phyloP scores from a whole-genome alignment of 2,329 filamentous ascomycete species.

The Fusarium sterilihyphosum region DNA sequence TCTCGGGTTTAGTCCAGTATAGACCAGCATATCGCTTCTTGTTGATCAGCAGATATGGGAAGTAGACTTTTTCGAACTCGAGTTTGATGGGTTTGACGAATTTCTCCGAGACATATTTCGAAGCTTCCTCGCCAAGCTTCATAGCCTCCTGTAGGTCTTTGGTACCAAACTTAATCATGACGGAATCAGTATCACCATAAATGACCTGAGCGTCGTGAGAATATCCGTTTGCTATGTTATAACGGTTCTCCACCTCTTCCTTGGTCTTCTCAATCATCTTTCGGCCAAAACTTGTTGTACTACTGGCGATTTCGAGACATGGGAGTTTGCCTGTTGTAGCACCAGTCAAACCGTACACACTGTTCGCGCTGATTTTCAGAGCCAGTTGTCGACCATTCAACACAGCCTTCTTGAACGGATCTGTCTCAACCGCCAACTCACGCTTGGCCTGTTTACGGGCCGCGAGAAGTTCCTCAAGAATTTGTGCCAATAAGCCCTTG shows the following conservation, averaged over 20 bases:
- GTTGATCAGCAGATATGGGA: constrained; percentile 97
- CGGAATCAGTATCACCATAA: constrained; percentile 98
- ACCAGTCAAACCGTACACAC: constrained; percentile 96
- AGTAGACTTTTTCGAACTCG: constrained; percentile 99
- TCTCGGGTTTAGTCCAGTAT: constrained; percentile 94
- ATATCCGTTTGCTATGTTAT: constrained; percentile 94
- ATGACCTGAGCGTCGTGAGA: constrained; percentile 95
- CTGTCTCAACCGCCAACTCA: constrained; percentile 87
- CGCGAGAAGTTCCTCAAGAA: constrained; percentile 90
- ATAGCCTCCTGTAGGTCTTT: constrained; percentile 88
- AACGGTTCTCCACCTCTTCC: constrained; percentile 89
- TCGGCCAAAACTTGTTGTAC: constrained; percentile 95
- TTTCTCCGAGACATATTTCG: constrained; percentile 86
- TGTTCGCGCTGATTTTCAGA: constrained; percentile 96
- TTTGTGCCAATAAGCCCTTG: constrained; percentile 92
- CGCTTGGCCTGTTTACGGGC: constrained; percentile 95
- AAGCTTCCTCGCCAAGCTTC: constrained; percentile 94
- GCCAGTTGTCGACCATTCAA: constrained; percentile 96
- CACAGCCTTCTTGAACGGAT: constrained; percentile 97
- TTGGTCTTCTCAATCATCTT: constrained; percentile 99
- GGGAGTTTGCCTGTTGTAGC: constrained; percentile 96
- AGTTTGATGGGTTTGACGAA: constrained; percentile 98
- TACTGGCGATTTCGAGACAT: constrained; percentile 93
- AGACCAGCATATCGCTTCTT: constrained; percentile 99
- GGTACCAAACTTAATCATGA: constrained; percentile 99